Evolutionary conservation across 2,329 filamentous ascomycete species (phyloP).

Genomic region (Dothistroma pini): DNA sequence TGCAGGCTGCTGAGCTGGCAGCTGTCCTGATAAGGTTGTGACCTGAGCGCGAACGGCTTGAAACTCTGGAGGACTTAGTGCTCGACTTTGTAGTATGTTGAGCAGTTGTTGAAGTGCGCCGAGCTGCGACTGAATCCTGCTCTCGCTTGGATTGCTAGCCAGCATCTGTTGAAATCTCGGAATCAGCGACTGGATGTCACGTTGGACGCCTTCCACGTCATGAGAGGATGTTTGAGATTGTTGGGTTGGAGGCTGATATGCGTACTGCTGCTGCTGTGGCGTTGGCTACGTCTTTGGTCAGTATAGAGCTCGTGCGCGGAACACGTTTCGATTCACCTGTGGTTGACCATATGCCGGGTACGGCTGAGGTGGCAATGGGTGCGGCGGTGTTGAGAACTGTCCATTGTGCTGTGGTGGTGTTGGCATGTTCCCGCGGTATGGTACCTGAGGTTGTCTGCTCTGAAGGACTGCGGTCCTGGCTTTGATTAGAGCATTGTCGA

Average conservation of each 20-base stretch:
- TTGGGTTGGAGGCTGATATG: conserved; percentile 21
- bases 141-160: conserved; percentile 71
- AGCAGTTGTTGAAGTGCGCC: conserved; percentile 84
- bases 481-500: conserved; percentile 91
- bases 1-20: conserved; percentile 29
- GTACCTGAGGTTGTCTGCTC: conserved; percentile 50
- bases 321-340: conserved; percentile 32
- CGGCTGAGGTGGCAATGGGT: conserved; percentile 34
- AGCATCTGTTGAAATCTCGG: conserved; percentile 68
- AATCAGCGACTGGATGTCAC: conserved; percentile 78
- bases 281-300: conserved; percentile 21
- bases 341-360: conserved; percentile 34
- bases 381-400: conserved; percentile 38
- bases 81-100: conserved; percentile 71
- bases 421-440: conserved; percentile 64
- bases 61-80: conserved; percentile 75
- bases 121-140: conserved; percentile 70
- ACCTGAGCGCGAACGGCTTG: conserved; percentile 82
- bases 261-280: conserved; percentile 23
- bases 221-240: conserved; percentile 4
- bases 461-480: conserved; percentile 63
- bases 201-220: conserved; percentile 63
- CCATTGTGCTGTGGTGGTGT: conserved; percentile 61
- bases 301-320: neutral
- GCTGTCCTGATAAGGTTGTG: conserved; percentile 66